Evolutionary conservation across 2,329 filamentous ascomycete species (phyloP).

Genomic region (Aphanocladium album): DNA sequence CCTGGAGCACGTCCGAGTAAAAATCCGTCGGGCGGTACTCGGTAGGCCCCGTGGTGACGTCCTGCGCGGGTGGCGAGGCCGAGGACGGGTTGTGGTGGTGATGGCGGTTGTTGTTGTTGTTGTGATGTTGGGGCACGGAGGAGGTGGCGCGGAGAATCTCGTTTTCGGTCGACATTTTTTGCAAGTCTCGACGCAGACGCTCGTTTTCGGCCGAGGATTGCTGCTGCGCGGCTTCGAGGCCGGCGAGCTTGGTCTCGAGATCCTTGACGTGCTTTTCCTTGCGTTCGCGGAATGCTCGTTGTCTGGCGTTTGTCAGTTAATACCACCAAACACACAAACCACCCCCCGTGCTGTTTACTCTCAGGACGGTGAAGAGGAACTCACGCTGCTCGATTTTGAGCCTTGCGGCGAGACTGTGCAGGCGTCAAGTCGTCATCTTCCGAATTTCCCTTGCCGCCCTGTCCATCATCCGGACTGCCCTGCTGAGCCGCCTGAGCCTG

Average conservation of each 20-base stretch:
- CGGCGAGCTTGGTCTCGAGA: constrained; percentile 77
- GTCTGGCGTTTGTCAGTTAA: constrained; percentile 46
- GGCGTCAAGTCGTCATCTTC: constrained; percentile 55
- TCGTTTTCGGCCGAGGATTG: constrained; percentile 78
- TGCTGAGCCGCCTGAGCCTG: constrained; percentile 21
- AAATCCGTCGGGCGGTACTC: constrained; percentile 69
- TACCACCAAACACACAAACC: background rate
- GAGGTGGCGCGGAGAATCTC: constrained; percentile 84
- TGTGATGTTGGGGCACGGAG: constrained; percentile 23
- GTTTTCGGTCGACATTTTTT: constrained; percentile 83
- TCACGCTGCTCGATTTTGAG: constrained; percentile 58
- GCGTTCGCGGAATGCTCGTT: constrained; percentile 91
- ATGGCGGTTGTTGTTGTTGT: background rate
- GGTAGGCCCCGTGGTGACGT: constrained; percentile 63
- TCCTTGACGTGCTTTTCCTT: constrained; percentile 95
- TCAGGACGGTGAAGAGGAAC: constrained; percentile 27
- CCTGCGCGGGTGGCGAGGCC: constrained; percentile 35
- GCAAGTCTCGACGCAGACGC: constrained; percentile 75
- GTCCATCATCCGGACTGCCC: constrained; percentile 28
- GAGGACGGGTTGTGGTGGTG: constrained; percentile 31
- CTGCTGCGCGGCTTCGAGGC: constrained; percentile 68
- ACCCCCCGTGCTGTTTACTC: background rate
- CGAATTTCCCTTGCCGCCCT: constrained; percentile 13
- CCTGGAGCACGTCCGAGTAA: constrained; percentile 57
- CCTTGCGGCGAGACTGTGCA: constrained; percentile 54